Conservation (phyloP, 164 flowering plant genomes). For the grape (Vitis vinifera) region DNA sequence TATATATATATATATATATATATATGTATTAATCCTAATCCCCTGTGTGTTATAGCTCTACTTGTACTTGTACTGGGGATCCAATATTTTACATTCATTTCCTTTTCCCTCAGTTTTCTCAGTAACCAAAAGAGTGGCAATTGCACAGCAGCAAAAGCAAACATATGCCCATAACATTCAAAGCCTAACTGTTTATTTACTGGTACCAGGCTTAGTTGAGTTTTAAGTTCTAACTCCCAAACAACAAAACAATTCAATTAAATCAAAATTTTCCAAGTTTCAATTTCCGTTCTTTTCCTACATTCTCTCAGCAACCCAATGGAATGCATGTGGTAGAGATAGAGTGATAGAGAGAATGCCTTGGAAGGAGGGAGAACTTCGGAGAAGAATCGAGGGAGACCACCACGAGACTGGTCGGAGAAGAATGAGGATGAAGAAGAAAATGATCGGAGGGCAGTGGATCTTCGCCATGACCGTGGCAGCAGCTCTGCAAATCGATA, state of each 20-base stretch:
- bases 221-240: too few species aligned
- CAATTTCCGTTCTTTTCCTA: too few species aligned
- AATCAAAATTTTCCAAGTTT: too few species aligned
- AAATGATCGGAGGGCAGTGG: constrained; percentile 35
- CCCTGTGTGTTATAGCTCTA: too few species aligned
- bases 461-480: constrained; percentile 27
- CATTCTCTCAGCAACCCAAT: too few species aligned
- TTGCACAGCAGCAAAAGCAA: not conserved
- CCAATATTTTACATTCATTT: too few species aligned
- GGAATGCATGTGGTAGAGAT: not conserved
- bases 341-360: constrained; percentile 29
- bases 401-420: constrained; percentile 81
- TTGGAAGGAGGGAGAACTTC: constrained; percentile 63
- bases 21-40: too few species aligned
- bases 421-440: constrained; percentile 32
- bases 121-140: not conserved
- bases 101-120: not conserved
- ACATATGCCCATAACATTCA: not conserved
- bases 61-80: too few species aligned
- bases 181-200: too few species aligned
- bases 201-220: too few species aligned
- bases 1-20: too few species aligned
- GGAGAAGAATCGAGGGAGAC: constrained; percentile 91
- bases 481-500: constrained; percentile 20
- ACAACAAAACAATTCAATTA: too few species aligned